phyloP scores from a whole-genome alignment of 2,329 filamentous ascomycete genomes.

The Aspergillus sp. region DNA sequence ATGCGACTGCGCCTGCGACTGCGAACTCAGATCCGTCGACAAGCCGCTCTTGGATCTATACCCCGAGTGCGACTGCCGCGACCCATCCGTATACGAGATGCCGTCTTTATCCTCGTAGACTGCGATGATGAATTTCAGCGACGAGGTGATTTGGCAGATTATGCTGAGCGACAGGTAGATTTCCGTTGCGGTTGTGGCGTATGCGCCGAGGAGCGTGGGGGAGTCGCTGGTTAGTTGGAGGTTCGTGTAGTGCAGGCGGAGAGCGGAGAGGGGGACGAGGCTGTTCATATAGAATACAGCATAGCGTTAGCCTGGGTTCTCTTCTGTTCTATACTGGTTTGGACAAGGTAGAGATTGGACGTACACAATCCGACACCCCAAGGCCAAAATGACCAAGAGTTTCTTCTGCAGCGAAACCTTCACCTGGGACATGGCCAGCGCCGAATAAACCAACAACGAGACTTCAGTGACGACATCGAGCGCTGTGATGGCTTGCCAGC shows the following conservation, averaged over 20 bases:
- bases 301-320: neutral
- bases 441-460: slow-evolving; percentile 41
- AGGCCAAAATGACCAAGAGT: slow-evolving; percentile 44
- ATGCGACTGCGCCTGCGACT: neutral
- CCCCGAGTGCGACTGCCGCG: neutral
- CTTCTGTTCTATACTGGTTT: neutral
- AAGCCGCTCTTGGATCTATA: neutral
- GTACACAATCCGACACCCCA: slow-evolving; percentile 49
- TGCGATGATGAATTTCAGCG: slow-evolving; percentile 51
- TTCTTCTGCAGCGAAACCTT: slow-evolving; percentile 47
- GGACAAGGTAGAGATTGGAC: slow-evolving; percentile 8
- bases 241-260: slow-evolving; percentile 46
- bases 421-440: slow-evolving; percentile 44
- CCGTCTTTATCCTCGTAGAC: slow-evolving; percentile 36
- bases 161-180: slow-evolving; percentile 49
- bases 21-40: neutral
- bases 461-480: slow-evolving; percentile 49
- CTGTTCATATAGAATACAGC: slow-evolving; percentile 25
- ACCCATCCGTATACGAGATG: slow-evolving; percentile 28
- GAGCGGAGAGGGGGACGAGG: slow-evolving; percentile 44
- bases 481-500: slow-evolving; percentile 45
- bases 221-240: slow-evolving; percentile 37
- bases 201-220: slow-evolving; percentile 42
- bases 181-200: slow-evolving; percentile 44
- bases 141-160: slow-evolving; percentile 48